Percentiles rank a stretch among this genome's conserved stretches.
phyloP scores from a whole-genome alignment of 2,329 filamentous ascomycete species.

The Pseudopithomyces maydicus region DNA sequence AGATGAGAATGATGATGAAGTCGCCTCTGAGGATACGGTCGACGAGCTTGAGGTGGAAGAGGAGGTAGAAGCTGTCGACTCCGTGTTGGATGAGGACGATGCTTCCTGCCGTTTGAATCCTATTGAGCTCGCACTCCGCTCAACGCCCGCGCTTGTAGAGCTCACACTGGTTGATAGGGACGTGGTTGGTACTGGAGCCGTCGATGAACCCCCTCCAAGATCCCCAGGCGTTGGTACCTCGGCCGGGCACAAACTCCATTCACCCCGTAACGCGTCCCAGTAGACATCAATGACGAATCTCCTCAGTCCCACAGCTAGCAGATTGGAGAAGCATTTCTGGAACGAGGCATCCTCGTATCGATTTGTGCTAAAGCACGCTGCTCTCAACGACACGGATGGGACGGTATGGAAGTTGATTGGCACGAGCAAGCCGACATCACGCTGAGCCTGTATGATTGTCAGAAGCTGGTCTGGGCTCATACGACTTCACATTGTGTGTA shows the following conservation, averaged over 20 bases:
- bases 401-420: slow-evolving; percentile 67
- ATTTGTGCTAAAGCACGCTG: slow-evolving; percentile 62
- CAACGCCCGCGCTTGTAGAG: background rate
- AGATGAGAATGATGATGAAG: background rate
- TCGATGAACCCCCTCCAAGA: slow-evolving; percentile 5
- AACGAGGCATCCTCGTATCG: slow-evolving; percentile 59
- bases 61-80: background rate
- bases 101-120: slow-evolving; percentile 15
- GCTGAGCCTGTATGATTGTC: slow-evolving; percentile 57
- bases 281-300: slow-evolving; percentile 66
- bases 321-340: slow-evolving; percentile 65
- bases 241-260: slow-evolving; percentile 68
- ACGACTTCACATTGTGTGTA: background rate
- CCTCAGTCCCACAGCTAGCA: slow-evolving; percentile 64
- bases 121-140: background rate
- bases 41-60: background rate
- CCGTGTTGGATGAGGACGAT: background rate
- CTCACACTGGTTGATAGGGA: background rate
- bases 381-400: slow-evolving; percentile 61
- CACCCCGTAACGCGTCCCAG: slow-evolving; percentile 61
- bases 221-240: slow-evolving; percentile 48
- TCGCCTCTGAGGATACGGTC: background rate
- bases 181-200: slow-evolving; percentile 14
- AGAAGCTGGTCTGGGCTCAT: slow-evolving; percentile 5
- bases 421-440: slow-evolving; percentile 63